Evolutionary conservation across 106 monocot species (phyloP).

Genomic region (Amphibolis antarctica): DNA sequence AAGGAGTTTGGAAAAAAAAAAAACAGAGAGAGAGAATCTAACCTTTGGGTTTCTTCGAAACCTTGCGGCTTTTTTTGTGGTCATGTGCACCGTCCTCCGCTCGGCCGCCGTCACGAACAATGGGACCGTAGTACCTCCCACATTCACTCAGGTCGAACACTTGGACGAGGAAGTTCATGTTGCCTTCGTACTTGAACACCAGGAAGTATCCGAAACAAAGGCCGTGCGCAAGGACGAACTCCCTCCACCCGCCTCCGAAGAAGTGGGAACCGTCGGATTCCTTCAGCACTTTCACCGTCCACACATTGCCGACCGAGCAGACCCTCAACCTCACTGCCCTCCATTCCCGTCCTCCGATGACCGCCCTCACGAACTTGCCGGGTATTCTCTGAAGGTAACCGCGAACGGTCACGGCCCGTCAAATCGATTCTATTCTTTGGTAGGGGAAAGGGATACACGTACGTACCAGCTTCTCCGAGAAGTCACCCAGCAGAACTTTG

Average conservation of each 20-base stretch:
- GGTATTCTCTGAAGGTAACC: background rate
- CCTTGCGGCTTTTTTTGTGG: background rate
- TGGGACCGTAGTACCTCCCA: conserved; percentile 8
- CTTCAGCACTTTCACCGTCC: conserved; percentile 6
- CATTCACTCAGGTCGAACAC: conserved; percentile 20
- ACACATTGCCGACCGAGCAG: conserved; percentile 19
- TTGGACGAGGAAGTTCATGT: conserved; percentile 15
- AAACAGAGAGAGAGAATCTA: background rate
- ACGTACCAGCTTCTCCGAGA: no score
- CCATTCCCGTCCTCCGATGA: background rate
- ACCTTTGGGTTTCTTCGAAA: background rate
- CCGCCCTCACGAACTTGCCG: background rate
- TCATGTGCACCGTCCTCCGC: background rate
- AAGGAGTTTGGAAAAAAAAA: background rate
- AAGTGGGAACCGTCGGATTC: background rate
- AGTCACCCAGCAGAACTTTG: no score
- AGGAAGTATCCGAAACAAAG: conserved; percentile 14
- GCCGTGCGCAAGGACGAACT: conserved; percentile 15
- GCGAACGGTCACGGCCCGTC: no score
- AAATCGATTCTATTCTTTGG: no score
- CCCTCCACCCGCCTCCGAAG: conserved; percentile 20
- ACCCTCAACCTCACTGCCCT: conserved; percentile 3
- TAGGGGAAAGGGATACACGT: no score
- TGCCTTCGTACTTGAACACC: conserved; percentile 21
- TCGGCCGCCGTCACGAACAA: background rate